Evolutionary conservation across 192 early-diverging fungal genomes (phyloP).

Genomic region (Entomortierella beljakovae): DNA sequence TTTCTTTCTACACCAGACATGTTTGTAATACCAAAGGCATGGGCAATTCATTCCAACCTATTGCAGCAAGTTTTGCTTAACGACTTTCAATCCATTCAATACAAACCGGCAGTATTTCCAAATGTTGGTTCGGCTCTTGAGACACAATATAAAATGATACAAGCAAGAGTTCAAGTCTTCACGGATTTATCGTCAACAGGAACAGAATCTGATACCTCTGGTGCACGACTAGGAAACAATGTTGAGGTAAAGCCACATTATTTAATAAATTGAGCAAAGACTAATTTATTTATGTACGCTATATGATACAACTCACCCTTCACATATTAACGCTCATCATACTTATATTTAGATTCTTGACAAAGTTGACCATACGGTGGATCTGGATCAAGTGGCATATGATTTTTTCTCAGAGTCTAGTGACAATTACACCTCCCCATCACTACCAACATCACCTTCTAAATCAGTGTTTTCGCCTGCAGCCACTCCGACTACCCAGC

Average conservation of each 20-base stretch:
- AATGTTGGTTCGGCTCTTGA: slow-evolving; percentile 40
- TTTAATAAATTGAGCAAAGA: too few relatives aligned
- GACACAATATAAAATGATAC: slow-evolving; percentile 48
- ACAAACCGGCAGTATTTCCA: slow-evolving; percentile 34
- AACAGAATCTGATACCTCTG: neutral
- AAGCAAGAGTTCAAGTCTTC: slow-evolving; percentile 39
- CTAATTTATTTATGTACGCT: too few relatives aligned
- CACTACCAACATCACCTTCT: slow-evolving; percentile 21
- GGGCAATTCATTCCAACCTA: slow-evolving; percentile 57
- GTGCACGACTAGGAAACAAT: slow-evolving; percentile 3
- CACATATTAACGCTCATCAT: neutral
- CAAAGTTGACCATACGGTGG: slow-evolving; percentile 19
- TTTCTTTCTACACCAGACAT: slow-evolving; percentile 69
- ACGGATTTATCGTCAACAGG: slow-evolving; percentile 20
- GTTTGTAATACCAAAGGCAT: slow-evolving; percentile 69
- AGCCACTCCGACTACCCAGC: neutral
- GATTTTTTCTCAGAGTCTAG: slow-evolving; percentile 38
- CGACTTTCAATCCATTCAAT: slow-evolving; percentile 40
- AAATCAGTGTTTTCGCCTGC: slow-evolving; percentile 17
- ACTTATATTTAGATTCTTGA: slow-evolving; percentile 41
- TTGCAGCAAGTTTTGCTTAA: slow-evolving; percentile 55
- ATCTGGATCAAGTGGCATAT: slow-evolving; percentile 27
- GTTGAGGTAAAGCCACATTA: too few relatives aligned
- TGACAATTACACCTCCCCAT: slow-evolving; percentile 7
- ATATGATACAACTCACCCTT: neutral